phyloP scores from a whole-genome alignment of 2,329 filamentous ascomycete genomes.

The Colletotrichum viniferum region DNA sequence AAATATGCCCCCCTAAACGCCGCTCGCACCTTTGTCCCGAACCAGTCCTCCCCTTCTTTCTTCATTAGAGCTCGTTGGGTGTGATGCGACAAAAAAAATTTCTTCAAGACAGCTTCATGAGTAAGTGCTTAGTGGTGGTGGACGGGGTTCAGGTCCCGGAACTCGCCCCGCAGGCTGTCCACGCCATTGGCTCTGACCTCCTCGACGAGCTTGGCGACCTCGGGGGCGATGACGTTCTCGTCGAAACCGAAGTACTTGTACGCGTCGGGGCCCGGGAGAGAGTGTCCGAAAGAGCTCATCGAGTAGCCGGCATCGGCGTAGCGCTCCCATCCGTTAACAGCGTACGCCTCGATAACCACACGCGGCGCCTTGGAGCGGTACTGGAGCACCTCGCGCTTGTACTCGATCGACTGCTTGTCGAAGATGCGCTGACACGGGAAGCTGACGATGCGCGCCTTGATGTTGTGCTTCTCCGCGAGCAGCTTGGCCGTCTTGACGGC shows the following conservation, averaged over 20 bases:
- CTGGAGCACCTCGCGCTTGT: constrained; percentile 49
- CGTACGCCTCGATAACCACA: constrained; percentile 66
- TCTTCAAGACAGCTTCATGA: background rate
- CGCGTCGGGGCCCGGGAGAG: constrained; percentile 54
- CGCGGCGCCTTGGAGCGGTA: constrained; percentile 46
- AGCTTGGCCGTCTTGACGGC: constrained; percentile 35
- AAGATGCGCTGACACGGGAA: constrained; percentile 51
- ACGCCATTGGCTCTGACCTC: constrained; percentile 27
- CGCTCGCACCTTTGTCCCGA: background rate
- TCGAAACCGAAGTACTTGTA: constrained; percentile 60
- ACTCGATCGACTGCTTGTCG: constrained; percentile 45
- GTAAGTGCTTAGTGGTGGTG: constrained; percentile 9
- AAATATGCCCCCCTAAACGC: constrained; percentile 1
- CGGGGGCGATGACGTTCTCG: constrained; percentile 39
- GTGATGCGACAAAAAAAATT: background rate
- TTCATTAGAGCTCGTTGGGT: background rate
- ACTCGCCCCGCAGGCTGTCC: constrained; percentile 27
- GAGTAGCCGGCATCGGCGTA: constrained; percentile 62
- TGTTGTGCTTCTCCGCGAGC: constrained; percentile 41
- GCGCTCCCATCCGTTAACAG: constrained; percentile 62
- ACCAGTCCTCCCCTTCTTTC: background rate
- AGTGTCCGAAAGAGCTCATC: constrained; percentile 61
- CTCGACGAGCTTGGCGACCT: constrained; percentile 35
- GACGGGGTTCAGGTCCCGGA: constrained; percentile 26
- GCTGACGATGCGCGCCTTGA: constrained; percentile 45